Evolutionary conservation across 177 flowering plant genomes (phyloP), one percentile per base, ranked within the genome.

Genomic region (Vitis hybrid): DNA sequence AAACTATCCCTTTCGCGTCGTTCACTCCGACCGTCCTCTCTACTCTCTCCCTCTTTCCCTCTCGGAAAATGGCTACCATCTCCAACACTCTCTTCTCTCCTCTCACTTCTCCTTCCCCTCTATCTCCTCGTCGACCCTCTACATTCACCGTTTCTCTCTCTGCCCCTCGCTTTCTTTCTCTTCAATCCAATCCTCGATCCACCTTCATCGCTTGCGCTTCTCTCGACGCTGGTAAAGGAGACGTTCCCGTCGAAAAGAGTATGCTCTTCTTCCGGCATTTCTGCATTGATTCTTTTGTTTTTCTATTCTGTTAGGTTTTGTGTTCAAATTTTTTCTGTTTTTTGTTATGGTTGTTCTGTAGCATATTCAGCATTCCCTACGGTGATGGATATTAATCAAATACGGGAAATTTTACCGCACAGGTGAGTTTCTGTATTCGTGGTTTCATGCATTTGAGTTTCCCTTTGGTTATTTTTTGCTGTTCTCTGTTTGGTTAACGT

Each of bases 351-450:
- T 10, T 26, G 22, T 21, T 21, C 29, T 8, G 22, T 22, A 60
- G 4, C 5, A 29, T 19, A 73, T 72, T 75, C 88, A 1, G 92
- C 97, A 48, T 92, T 84, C 80, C 97, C 97, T 1, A 81, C 97
- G 2, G 94, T 91, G 13, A 75, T 94, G 82, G 97, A 91, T 65
- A 88, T 94, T 53, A 90, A 90, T 64, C 86, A 88, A 76, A 88
- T 94, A 72, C 89, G 97, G 0, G 89, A 92, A 29, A 89, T 92
- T 70, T 80, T 92, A 76, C 97, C 97, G 8, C 98, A 92, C 75
- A 74, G 98, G 98, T 94, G 33, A 70, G 83, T 53, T 33, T 16
- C n/a, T 51, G 4, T 16, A 12, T 4, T 60, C 14, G 29, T 60
- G 51, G 6, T 55, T 65, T 8, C 22, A 9, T 10, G 2, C 53